Evolutionary conservation across 2,329 filamentous ascomycete species (phyloP), one percentile per base, ranked within the genome.

Genomic region (Davidsoniella virescens): DNA sequence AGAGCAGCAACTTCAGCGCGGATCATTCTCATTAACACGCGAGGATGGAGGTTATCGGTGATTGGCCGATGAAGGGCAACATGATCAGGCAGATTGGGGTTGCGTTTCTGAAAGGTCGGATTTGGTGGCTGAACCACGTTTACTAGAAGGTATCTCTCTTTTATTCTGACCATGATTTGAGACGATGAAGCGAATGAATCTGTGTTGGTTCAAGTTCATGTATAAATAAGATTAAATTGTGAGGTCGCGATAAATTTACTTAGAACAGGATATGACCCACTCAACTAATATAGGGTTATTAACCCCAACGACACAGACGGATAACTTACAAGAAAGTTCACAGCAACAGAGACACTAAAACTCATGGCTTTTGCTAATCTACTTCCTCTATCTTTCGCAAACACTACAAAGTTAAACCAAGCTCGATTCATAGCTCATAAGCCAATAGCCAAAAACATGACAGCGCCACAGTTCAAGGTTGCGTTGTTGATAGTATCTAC

Each of bases 121-220:
- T 76, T 68, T 5, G 78, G 72, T 0, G 88, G 87, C 60, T 95
- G 95, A 44, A 96, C 72, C 56, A 96, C 87, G 62, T 94, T 86
- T 55, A 96, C 78, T n/a, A 96, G 78, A 16, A 98, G 76, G 64
- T 98, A 98, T 59, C 92, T 82, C 65, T 94, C 84, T 67, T 98
- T 98, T 57, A 96, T 78, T 61, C 92, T 86, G 54, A 98, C 92
- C 92, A 98, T 52, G 20, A n/a, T 52, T 36, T 23, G 4, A 39
- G 42, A 25, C 10, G 7, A 44, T 33, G 17, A 44, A 39, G 23
- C 18, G 29, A 33, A 40, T 16, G 18, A 38, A 36, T n/a, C 5
- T 23, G 5, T 23, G 20, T 5, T 23, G 4, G 20, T 23, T 23
- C 5, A 23, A 23, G 20, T 23, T 23, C 20, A 23, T 23, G 20